Evolutionary conservation across 495 filamentous ascomycete species (phyloP).

Genomic region (Penicillium coffeae): DNA sequence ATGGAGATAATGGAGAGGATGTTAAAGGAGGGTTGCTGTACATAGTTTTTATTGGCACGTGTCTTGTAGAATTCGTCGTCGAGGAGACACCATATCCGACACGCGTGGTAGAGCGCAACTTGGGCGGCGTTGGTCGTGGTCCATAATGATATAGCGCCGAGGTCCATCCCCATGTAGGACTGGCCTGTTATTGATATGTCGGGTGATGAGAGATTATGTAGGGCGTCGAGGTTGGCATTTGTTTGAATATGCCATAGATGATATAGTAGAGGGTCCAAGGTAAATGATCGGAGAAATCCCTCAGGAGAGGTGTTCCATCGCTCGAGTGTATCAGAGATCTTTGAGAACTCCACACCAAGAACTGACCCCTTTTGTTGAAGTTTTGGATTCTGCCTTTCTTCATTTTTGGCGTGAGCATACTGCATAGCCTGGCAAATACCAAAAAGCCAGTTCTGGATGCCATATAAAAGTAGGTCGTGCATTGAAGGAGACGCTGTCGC

Average conservation of each 20-base stretch:
- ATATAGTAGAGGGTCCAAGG: background rate
- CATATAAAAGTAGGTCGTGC: background rate
- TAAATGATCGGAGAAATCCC: background rate
- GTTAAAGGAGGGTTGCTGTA: background rate
- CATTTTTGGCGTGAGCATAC: background rate
- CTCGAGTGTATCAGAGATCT: background rate
- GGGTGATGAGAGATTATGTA: background rate
- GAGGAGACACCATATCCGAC: background rate
- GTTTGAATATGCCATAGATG: background rate
- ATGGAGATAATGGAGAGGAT: background rate
- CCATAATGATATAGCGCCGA: background rate
- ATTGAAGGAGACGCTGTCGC: background rate
- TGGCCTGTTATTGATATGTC: background rate
- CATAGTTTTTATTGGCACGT: background rate
- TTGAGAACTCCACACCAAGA: background rate
- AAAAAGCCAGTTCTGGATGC: background rate
- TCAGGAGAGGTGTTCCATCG: background rate
- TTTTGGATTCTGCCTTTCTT: background rate
- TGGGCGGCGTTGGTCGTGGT: background rate
- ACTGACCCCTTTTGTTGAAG: background rate
- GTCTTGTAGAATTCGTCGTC: background rate
- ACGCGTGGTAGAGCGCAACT: background rate
- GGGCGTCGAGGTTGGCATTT: background rate
- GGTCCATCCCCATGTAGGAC: background rate
- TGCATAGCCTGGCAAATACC: background rate